Evolutionary conservation across 306 rosid genomes (phyloP).

Genomic region (Castanea mollissima): DNA sequence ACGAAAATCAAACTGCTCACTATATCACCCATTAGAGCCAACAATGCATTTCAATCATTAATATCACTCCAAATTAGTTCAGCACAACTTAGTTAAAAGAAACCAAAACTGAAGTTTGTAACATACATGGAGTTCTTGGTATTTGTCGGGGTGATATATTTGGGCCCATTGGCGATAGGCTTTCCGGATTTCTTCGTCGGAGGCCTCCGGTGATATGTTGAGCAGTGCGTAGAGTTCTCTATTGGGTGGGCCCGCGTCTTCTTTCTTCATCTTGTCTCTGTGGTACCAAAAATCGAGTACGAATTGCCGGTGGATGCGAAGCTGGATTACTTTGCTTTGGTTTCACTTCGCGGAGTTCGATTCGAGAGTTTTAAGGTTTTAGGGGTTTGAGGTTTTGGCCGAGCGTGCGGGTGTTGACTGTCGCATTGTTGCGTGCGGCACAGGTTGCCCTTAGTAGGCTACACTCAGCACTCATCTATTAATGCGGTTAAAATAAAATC

Average conservation of each 20-base stretch:
- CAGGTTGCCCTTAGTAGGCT: too few species aligned
- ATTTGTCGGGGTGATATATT: constrained; percentile 89
- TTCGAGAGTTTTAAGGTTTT: too few species aligned
- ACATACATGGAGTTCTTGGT: constrained; percentile 77
- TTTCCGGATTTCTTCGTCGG: constrained; percentile 95
- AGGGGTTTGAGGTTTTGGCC: too few species aligned
- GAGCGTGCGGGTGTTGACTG: too few species aligned
- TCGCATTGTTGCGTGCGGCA: too few species aligned
- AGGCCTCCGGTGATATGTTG: constrained; percentile 83
- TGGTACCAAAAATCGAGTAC: too few species aligned
- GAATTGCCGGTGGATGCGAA: too few species aligned
- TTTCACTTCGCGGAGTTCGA: too few species aligned
- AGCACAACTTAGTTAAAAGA: too few species aligned
- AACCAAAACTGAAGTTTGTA: too few species aligned
- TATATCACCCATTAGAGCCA: neutral
- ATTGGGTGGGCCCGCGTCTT: constrained; percentile 50
- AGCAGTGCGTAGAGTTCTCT: constrained; percentile 82
- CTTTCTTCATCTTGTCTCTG: constrained; percentile 48
- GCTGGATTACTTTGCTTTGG: neutral
- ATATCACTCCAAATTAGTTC: neutral
- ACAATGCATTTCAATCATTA: neutral
- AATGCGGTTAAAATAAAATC: too few species aligned
- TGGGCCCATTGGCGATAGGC: constrained; percentile 99
- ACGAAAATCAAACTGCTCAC: neutral
- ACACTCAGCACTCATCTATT: too few species aligned